phyloP scores from a whole-genome alignment of 2,329 filamentous ascomycete species.

The Cercospora canescens region DNA sequence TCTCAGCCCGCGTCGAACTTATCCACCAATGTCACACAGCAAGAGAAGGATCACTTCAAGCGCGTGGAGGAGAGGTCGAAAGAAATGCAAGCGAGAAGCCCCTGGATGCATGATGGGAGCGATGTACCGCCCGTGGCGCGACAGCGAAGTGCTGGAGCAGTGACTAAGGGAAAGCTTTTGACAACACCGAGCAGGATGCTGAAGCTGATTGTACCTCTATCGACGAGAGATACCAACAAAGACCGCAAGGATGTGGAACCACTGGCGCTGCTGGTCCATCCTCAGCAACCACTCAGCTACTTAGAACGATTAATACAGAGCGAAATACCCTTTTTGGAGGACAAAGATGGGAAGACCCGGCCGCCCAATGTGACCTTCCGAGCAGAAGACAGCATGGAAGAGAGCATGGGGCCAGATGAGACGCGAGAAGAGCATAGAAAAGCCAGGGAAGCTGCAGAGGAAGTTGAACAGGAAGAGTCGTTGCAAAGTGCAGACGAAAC shows the following conservation, averaged over 20 bases:
- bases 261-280: constrained; percentile 80
- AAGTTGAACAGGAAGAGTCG: constrained; percentile 32
- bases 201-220: constrained; percentile 77
- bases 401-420: constrained; percentile 35
- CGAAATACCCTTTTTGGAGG: constrained; percentile 67
- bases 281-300: constrained; percentile 88
- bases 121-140: constrained; percentile 58
- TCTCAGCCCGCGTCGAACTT: constrained; percentile 40
- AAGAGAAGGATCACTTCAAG: constrained; percentile 49
- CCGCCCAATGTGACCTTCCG: constrained; percentile 76
- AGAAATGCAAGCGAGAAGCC: constrained; percentile 59
- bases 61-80: constrained; percentile 48
- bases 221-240: constrained; percentile 58
- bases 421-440: constrained; percentile 20
- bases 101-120: constrained; percentile 66
- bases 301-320: constrained; percentile 86
- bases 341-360: constrained; percentile 64
- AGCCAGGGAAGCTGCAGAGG: constrained; percentile 37
- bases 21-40: constrained; percentile 45
- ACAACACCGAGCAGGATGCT: constrained; percentile 79
- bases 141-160: constrained; percentile 54
- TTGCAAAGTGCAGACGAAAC: constrained; percentile 46
- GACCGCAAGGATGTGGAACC: constrained; percentile 76
- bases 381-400: constrained; percentile 71
- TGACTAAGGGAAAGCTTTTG: constrained; percentile 74